Evolutionary conservation across 768 basidiomycete species (phyloP), one percentile per base, ranked within the genome.

Genomic region (Psilocybe cyanescens): DNA sequence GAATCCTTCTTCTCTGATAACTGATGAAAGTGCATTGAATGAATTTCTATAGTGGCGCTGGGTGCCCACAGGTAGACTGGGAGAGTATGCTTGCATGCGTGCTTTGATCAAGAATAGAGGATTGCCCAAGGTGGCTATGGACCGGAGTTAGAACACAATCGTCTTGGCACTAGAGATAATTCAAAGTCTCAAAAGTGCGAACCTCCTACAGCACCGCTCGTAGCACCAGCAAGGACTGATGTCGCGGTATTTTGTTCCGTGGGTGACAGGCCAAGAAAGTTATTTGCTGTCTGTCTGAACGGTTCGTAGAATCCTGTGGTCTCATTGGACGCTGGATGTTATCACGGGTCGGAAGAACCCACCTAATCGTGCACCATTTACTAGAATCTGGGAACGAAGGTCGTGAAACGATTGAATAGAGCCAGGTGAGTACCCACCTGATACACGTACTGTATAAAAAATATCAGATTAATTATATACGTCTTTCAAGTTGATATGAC

Each of bases 151-250:
- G 41, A 44, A 16, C 14, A 39, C 37, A 39, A 39, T 39, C 14
- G 41, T 5, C 11, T n/a, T 44, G 41, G 4, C 11, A 16, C n/a
- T 12, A 16, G 5, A 9, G 6, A 12, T 5, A 12, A 44, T 44
- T 44, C n/a, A 14, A 12, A 14, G 7, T 39, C 19, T 17, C n/a
- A 28, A 49, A 19, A 51, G 33, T 35, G 33, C 49, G 14, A 51
- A 51, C 49, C 49, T 51, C 49, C 49, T 30, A 51, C 29, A 51
- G 49, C 49, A 30, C 49, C 49, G 6, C 49, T 51, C 11, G 49
- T 51, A 16, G 49, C 49, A 7, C 49, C 49, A 12, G 49, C 24
- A 51, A 51, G 14, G 1, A 51, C 28, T 17, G 49, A 51, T 30
- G 49, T 51, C 30, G 30, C 14, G 11, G 49, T 51, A 19, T 31